Percentiles rank a stretch among this genome's conserved stretches.
These are phyloP conservation scores for Paracoccidioides brasiliensis DNA, from an alignment of 2,329 filamentous ascomycete species.

Conservation along the genomic window DNA sequence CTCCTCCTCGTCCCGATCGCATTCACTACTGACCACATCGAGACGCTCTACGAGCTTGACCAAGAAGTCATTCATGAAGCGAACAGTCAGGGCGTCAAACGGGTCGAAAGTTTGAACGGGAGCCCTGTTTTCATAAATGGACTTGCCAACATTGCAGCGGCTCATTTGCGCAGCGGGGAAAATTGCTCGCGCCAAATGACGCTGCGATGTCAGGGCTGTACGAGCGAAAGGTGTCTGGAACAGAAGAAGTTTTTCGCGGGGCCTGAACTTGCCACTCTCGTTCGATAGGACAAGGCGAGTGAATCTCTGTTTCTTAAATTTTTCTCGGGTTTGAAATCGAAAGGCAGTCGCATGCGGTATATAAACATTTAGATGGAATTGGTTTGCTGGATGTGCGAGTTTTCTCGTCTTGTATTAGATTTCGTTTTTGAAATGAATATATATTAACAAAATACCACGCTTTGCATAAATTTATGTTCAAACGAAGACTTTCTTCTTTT, in stretches of 20 bases:
- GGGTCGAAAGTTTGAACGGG: conserved; percentile 84
- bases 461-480: no score
- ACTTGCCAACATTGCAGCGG: conserved; percentile 72
- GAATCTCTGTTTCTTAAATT: background rate
- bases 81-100: conserved; percentile 67
- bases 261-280: conserved; percentile 22
- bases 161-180: conserved; percentile 58
- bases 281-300: conserved; percentile 14
- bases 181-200: conserved; percentile 77
- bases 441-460: no score
- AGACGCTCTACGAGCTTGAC: conserved; percentile 90
- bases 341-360: no score
- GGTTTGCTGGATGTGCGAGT: no score
- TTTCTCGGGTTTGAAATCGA: no score
- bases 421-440: no score
- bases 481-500: no score
- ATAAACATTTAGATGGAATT: no score
- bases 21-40: conserved; percentile 98
- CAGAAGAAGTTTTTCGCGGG: conserved; percentile 52
- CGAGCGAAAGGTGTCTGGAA: conserved; percentile 73
- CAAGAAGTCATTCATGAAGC: conserved; percentile 82
- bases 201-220: conserved; percentile 84
- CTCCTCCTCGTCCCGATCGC: conserved; percentile 87
- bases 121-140: conserved; percentile 82
- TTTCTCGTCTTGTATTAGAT: no score